These are phyloP conservation scores for Malus sylvestris DNA, from an alignment of 306 rosid genomes.

Conservation along the genomic window DNA sequence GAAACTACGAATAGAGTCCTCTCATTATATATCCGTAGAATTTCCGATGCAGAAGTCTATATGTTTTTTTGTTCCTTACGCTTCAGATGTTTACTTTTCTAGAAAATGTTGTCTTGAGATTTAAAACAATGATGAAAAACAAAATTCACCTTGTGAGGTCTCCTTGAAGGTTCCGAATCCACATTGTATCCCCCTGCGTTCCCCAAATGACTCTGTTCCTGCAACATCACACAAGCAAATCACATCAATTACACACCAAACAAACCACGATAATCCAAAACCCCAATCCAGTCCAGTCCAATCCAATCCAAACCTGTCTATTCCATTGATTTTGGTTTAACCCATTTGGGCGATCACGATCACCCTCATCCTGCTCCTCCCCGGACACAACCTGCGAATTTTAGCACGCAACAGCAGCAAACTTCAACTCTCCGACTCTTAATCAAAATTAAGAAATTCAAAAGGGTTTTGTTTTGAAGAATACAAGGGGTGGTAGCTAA, in stretches of 20 bases:
- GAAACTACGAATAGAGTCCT: not conserved
- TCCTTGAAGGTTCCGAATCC: slow-evolving; percentile 39
- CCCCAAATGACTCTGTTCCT: slow-evolving; percentile 33
- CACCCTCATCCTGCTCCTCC: slow-evolving; percentile 46
- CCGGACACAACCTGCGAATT: slow-evolving; percentile 57
- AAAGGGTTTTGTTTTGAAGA: not conserved
- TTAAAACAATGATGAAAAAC: not conserved
- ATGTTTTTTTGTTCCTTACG: too few relatives aligned
- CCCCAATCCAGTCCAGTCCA: not conserved
- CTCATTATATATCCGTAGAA: not conserved
- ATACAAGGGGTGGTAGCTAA: not conserved
- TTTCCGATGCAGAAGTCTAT: not conserved
- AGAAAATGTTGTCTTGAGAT: not conserved
- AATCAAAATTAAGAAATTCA: not conserved
- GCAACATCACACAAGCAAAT: slow-evolving; percentile 10
- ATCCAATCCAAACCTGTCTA: slow-evolving; percentile 20
- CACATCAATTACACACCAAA: not conserved
- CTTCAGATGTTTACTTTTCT: not conserved
- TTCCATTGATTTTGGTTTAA: slow-evolving; percentile 19
- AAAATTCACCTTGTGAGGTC: slow-evolving; percentile 37
- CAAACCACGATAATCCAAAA: not conserved
- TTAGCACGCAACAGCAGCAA: not conserved
- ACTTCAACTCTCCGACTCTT: not conserved
- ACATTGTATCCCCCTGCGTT: slow-evolving; percentile 27
- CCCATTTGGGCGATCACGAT: slow-evolving; percentile 27